Conservation (phyloP, 1,139 yeast genomes). For the Debaryomyces sp. region DNA sequence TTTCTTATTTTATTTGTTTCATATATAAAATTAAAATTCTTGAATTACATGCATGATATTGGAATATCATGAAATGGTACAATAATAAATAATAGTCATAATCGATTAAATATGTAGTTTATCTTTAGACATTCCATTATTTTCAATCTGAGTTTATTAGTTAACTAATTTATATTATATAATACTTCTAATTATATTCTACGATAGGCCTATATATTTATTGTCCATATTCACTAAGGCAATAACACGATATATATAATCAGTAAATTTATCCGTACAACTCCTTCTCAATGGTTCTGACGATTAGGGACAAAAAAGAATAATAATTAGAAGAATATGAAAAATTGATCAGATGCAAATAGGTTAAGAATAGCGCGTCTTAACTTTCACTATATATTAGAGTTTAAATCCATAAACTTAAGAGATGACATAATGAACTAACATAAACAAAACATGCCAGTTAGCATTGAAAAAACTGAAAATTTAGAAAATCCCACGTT, state of each 20-base stretch:
- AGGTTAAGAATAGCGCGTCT: no score
- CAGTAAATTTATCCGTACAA: no score
- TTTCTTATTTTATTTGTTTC: neutral
- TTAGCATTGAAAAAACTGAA: neutral
- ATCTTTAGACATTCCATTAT: neutral
- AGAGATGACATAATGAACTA: no score
- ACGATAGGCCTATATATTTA: neutral
- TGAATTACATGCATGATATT: neutral
- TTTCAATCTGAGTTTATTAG: neutral
- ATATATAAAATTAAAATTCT: neutral
- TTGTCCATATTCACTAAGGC: no score
- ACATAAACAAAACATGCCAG: no score
- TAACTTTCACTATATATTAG: no score
- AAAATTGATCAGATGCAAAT: no score
- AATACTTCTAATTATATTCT: neutral
- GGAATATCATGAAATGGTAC: neutral
- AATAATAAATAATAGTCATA: neutral
- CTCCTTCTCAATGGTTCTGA: conserved; percentile 43
- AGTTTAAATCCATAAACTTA: no score
- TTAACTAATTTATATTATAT: neutral
- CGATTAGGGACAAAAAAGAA: conserved; percentile 18
- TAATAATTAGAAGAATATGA: no score
- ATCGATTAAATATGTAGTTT: neutral
- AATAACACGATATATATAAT: no score
- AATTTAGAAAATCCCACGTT: neutral